Base-by-base conservation (phyloP, 1,284 basidiomycete genomes). In the Rhodotorula sp. region DNA sequence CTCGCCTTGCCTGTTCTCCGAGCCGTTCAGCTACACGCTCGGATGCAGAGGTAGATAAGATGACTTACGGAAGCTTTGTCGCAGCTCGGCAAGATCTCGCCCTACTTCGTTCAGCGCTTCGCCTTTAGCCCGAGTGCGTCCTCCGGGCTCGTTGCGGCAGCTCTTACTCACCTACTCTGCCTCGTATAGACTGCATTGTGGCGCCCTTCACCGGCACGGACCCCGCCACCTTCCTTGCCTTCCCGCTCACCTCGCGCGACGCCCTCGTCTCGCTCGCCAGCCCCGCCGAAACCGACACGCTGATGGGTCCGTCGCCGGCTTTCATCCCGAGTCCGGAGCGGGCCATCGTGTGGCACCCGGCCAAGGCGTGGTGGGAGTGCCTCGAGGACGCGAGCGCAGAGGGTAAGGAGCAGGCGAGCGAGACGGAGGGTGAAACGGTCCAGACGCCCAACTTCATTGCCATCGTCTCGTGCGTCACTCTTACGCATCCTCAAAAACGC, bases 71-170 rank as follows among this genome's bases (percentile, higher is more conserved):
- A 8, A 1, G 0, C 2, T 12, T 17, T 12, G 14, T 4, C 19
- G 0, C 63, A 88, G 71, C 83, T 87, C 8, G 89, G 89, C 13
- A 87, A 84, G 68, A 83, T 92, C 46, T 88, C 89, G 7, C 82
- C 86, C 75, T 92, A 91, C 79, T 85, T 92, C 64, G 87, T 88
- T 52, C 89, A 91, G 58, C 85, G 91, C 63, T 92, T 87, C 80
- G 89, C 90, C 3, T 91, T 93, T 77, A 89, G 90, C 75, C 82
- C 87, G 74, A 90, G 90, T 89, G 70, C 46, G 85, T 80, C 25
- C 8, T 17, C 3, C 12, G 1, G 17, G 27, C 13, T 10, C 54
- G 42, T 57, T 53, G 59, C 59, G 56, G 34, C 7, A 46, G 23
- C 69, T 59, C 50, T 60, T 48, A 61, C 78, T 77, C 12, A 77